These are phyloP conservation scores for Saccharomyces mikatae DNA, from an alignment of 805 yeast species.

Conservation along the genomic window DNA sequence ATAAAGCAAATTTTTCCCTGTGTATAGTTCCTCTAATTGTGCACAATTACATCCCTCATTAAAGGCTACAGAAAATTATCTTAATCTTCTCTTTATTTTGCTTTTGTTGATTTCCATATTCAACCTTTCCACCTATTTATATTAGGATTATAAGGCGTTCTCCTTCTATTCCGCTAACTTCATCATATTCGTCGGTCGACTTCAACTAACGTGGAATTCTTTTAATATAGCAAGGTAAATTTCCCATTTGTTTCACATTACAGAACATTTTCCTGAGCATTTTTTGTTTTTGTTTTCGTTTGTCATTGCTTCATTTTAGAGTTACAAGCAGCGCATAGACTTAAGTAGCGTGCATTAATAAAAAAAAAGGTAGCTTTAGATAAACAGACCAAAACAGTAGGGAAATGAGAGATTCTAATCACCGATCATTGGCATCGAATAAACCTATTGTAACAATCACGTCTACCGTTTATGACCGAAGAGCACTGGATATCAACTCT, in stretches of 20 bases:
- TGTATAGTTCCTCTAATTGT: background rate
- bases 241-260: background rate
- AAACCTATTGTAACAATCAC: slow-evolving; percentile 90
- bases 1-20: too few species aligned
- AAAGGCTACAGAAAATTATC: background rate
- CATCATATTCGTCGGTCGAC: background rate
- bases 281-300: background rate
- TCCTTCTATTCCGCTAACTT: background rate
- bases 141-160: too few species aligned
- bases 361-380: background rate
- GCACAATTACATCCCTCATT: background rate
- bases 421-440: slow-evolving; percentile 67
- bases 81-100: background rate
- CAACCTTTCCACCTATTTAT: background rate
- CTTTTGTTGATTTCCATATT: background rate
- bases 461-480: slow-evolving; percentile 78
- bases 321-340: background rate
- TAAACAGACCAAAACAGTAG: background rate
- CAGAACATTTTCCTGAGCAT: background rate
- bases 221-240: background rate
- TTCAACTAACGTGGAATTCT: background rate
- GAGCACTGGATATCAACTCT: slow-evolving; percentile 86
- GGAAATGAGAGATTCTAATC: slow-evolving; percentile 82
- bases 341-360: background rate
- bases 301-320: background rate